phyloP scores from a whole-genome alignment of 495 filamentous ascomycete species.

The Penicillium lagena region DNA sequence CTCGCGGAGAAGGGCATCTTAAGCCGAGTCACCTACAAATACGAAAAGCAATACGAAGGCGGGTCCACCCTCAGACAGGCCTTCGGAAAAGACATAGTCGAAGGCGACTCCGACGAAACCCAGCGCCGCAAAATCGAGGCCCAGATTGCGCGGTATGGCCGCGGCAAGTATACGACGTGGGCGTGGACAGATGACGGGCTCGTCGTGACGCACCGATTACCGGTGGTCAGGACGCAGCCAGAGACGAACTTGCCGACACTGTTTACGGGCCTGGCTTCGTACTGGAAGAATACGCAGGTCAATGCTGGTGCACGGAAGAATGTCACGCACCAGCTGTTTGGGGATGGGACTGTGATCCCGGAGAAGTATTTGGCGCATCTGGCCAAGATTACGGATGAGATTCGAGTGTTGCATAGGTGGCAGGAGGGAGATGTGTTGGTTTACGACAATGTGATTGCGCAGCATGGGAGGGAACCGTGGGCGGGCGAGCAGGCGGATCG shows the following conservation, averaged over 20 bases:
- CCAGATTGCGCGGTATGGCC: conserved; percentile 40
- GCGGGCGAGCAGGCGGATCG: conserved; percentile 37
- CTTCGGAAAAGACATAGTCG: conserved; percentile 43
- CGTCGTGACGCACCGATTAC: conserved; percentile 35
- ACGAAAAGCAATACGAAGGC: conserved; percentile 35
- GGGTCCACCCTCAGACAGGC: conserved; percentile 47
- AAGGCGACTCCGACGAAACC: conserved; percentile 38
- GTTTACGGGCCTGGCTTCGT: conserved; percentile 44
- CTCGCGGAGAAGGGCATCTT: conserved; percentile 40
- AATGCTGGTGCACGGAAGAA: conserved; percentile 15
- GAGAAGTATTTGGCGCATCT: conserved; percentile 39
- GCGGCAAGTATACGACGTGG: conserved; percentile 34
- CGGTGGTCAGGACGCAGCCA: conserved; percentile 41
- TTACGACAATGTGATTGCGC: conserved; percentile 41
- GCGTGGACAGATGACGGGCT: conserved; percentile 40
- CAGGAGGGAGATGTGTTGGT: conserved; percentile 35
- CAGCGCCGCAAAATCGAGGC: conserved; percentile 40
- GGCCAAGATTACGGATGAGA: conserved; percentile 42
- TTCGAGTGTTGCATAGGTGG: conserved; percentile 39
- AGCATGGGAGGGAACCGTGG: conserved; percentile 44
- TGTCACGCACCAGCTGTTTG: conserved; percentile 27
- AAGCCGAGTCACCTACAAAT: conserved; percentile 38
- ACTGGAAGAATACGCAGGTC: conserved; percentile 30
- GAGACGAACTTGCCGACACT: conserved; percentile 42
- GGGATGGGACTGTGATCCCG: conserved; percentile 47